Evolutionary conservation across 305 asterid species (phyloP), one percentile per base, ranked within the genome.

Genomic region (Ajuga reptans): DNA sequence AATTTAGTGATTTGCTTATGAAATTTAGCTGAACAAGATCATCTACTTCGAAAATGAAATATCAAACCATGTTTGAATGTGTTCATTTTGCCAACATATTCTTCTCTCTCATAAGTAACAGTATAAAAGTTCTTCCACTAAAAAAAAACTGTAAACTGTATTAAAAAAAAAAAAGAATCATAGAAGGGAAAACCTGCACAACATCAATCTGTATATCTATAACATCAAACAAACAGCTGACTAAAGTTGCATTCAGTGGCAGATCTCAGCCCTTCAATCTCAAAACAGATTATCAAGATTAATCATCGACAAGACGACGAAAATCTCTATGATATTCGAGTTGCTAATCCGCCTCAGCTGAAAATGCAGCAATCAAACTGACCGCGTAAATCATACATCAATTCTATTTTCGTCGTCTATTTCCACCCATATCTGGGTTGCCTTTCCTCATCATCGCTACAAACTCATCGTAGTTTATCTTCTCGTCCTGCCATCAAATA

Each of bases 391-490:
- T 11, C 36, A 1, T 33, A 41, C 4, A 0, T 21, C 51, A 34
- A 43, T 24, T 58, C 82, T 81, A 86, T 73, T 85, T 86, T 68
- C 93, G 73, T 18, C 96, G 87, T 65, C 93, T 83, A 65, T 70
- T 77, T 45, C 69, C 66, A 51, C 77, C 83, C 18, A 85, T 71
- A 10, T 89, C 93, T 0, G 90, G 87, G 54, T 84, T 73, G 56
- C 94, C 96, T 75, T 87, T 87, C 82, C 79, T 84, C 94, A 89
- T 89, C 96, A 89, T 89, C 5, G 86, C 93, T 3, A 72, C 91
- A 63, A 89, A 89, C 74, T 89, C 96, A 14, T 89, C 96, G 16
- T 89, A 89, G 75, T 89, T 89, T 72, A 89, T 89, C 74, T 79
- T 82, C 64, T 84, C 86, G 64, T 82, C 86, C 86, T 82, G 79